Conservation (phyloP, 108 stramenopile genomes). For the Nitzschia inconspicua region DNA sequence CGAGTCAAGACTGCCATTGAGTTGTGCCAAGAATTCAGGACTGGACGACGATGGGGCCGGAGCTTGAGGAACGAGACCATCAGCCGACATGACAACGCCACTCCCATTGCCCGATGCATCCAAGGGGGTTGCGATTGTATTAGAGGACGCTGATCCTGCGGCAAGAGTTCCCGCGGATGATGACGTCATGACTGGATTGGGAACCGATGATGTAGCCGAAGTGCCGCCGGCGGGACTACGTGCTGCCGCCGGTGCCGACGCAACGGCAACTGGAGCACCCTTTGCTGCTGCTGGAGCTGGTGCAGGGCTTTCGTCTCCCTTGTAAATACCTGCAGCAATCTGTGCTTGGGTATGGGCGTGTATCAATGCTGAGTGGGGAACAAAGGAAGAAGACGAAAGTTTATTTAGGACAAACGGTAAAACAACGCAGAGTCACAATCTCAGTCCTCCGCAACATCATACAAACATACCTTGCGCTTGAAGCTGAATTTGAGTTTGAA, state of each 20-base stretch:
- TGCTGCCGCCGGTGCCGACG: not conserved
- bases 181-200: constrained; percentile 28
- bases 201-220: constrained; percentile 3
- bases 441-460: not conserved
- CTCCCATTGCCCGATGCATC: not conserved
- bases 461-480: too few species aligned
- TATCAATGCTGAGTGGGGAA: constrained; percentile 30
- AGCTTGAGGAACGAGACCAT: constrained; percentile 28
- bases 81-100: not conserved
- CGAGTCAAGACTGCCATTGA: constrained; percentile 43
- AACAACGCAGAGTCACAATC: not conserved
- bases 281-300: constrained; percentile 11
- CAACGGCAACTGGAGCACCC: constrained; percentile 9
- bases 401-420: not conserved
- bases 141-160: constrained; percentile 1
- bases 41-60: constrained; percentile 48
- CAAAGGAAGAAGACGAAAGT: not conserved
- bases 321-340: constrained; percentile 77
- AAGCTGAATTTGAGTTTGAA: constrained; percentile 80
- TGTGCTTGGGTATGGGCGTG: constrained; percentile 86
- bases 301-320: constrained; percentile 37
- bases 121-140: not conserved
- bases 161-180: not conserved
- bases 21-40: constrained; percentile 66
- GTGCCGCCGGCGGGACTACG: constrained; percentile 11